These are phyloP conservation scores for Herpetomonas tarakana DNA, from an alignment of 208 protist genomes.

Conservation along the genomic window DNA sequence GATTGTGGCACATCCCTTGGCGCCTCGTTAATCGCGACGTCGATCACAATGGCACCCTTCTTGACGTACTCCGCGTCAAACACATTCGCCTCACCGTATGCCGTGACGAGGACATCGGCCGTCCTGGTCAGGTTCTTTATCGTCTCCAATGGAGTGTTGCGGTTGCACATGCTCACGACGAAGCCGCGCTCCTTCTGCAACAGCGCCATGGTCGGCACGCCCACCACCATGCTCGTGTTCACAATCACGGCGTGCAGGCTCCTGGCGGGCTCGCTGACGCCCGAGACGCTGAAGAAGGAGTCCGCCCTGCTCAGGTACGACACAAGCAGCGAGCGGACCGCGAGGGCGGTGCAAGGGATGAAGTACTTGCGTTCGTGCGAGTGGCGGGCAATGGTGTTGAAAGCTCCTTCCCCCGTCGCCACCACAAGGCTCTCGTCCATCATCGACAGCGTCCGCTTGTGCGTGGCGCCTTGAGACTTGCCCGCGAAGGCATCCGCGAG, in stretches of 20 bases:
- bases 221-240: conserved; percentile 93
- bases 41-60: conserved; percentile 92
- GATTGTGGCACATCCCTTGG: not conserved
- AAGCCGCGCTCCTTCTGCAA: conserved; percentile 76
- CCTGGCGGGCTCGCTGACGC: not conserved
- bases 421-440: conserved; percentile 19
- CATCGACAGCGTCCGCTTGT: not conserved
- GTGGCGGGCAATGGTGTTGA: conserved; percentile 20
- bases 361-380: conserved; percentile 55
- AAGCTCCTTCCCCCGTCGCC: conserved; percentile 10
- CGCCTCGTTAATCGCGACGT: conserved; percentile 95
- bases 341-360: conserved; percentile 61
- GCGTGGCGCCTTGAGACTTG: not conserved
- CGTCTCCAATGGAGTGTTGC: conserved; percentile 66
- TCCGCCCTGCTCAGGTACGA: conserved; percentile 36
- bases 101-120: conserved; percentile 93
- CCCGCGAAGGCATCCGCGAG: conserved; percentile 6
- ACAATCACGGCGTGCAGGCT: conserved; percentile 90
- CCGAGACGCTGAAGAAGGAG: conserved; percentile 7
- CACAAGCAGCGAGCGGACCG: conserved; percentile 54
- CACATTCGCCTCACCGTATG: conserved; percentile 84
- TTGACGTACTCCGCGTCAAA: conserved; percentile 84
- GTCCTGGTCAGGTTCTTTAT: conserved; percentile 29
- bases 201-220: conserved; percentile 90
- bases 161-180: conserved; percentile 92